Conservation (phyloP, 1,284 basidiomycete species). For the Cryptococcus sp. region DNA sequence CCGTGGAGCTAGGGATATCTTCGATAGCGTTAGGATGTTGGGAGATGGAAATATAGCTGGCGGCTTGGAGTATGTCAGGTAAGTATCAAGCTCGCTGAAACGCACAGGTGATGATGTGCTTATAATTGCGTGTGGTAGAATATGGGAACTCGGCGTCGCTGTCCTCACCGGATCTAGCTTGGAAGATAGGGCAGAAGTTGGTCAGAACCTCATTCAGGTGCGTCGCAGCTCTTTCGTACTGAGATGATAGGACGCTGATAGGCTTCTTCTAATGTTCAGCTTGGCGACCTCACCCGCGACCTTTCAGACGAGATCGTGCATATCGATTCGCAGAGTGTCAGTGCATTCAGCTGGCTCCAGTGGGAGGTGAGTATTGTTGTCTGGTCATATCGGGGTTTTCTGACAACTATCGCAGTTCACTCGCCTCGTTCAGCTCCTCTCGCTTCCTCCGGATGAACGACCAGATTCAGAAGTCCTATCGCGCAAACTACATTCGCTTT, state of each 20-base stretch:
- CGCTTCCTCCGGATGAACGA: conserved; percentile 18
- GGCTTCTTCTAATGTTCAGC: conserved; percentile 18
- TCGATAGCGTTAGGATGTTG: conserved; percentile 41
- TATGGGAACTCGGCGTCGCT: conserved; percentile 45
- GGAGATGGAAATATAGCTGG: conserved; percentile 37
- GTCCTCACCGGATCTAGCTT: conserved; percentile 39
- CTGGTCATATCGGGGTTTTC: background rate
- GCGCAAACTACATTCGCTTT: conserved; percentile 37
- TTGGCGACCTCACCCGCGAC: conserved; percentile 42
- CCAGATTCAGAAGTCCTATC: conserved; percentile 18
- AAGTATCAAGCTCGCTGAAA: no score
- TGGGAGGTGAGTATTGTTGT: conserved; percentile 38
- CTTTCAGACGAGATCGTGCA: conserved; percentile 42
- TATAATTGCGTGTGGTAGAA: conserved; percentile 21
- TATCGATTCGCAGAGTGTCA: conserved; percentile 45
- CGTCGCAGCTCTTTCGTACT: conserved; percentile 1
- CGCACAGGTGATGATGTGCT: background rate
- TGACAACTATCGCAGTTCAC: conserved; percentile 27
- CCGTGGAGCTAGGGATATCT: conserved; percentile 42
- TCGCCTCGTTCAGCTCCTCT: conserved; percentile 37
- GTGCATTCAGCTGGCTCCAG: conserved; percentile 47
- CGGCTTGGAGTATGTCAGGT: conserved; percentile 43
- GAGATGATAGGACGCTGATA: conserved; percentile 14
- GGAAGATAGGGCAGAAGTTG: conserved; percentile 38
- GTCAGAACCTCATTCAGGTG: conserved; percentile 39